Evolutionary conservation across 2,329 filamentous ascomycete genomes (phyloP), one percentile per base, ranked within the genome.

Genomic region (Bipolaris victoriae): DNA sequence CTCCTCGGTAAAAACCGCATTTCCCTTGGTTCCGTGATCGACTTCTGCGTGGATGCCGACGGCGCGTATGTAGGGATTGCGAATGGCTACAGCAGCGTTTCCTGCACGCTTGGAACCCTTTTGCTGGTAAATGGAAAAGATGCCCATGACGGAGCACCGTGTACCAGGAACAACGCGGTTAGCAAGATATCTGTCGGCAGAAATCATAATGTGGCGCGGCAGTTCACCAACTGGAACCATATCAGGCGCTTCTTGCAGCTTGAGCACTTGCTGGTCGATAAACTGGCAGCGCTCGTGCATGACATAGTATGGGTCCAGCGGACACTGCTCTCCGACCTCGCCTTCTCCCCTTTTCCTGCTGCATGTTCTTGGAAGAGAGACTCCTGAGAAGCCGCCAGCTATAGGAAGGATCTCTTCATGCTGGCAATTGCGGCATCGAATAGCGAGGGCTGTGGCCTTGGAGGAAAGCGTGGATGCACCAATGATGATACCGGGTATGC

Each of bases 201-300:
- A 96, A 60, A 99, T 91, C 60, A 98, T 85, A 44, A 99, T 96
- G 69, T 99, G 95, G 40, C 95, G 86, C 3, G 95, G 95, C 48
- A 99, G 81, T 78, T 99, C 95, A 80, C 95, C 95, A 1, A 99
- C 95, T 0, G 95, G 95, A 0, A 99, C 95, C 77, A 98, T 92
- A 71, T 99, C 95, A 1, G 95, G 95, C 0, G 94, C 95, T 78
- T 99, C 95, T 75, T 99, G 95, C 16, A 99, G 86, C 77, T 99
- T 99, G 75, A 99, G 90, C 58, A 99, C 91, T 77, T 99, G 95
- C 77, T 99, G 95, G 71, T 99, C 95, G 69, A 98, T 93, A 74
- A 99, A 99, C 62, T 88, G 87, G 36, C 91, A 97, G 75, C 90
- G 92, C 77, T 99, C 95, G 74, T 99, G 95, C 57, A 95, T 84